phyloP scores from a whole-genome alignment of 148 eudicot genomes.

The Fagopyrum esculentum region DNA sequence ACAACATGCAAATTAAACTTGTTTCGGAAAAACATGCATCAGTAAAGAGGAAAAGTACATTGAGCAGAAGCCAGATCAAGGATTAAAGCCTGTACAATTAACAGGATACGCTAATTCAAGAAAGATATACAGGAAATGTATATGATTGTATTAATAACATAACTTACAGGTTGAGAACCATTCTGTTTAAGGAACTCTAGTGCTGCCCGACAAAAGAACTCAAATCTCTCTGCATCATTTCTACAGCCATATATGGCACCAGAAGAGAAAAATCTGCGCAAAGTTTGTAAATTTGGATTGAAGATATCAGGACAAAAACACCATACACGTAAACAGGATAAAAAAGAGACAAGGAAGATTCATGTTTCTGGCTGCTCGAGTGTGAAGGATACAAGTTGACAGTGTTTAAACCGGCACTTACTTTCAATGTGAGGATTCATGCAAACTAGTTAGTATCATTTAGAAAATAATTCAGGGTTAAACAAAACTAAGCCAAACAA shows the following conservation, averaged over 20 bases:
- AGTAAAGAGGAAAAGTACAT: neutral
- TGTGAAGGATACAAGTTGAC: neutral
- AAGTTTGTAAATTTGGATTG: neutral
- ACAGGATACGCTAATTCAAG: neutral
- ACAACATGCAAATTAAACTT: neutral
- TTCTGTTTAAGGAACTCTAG: conserved; percentile 89
- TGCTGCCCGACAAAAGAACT: conserved; percentile 90
- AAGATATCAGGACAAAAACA: neutral
- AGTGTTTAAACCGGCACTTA: neutral
- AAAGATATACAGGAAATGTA: neutral
- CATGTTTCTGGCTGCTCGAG: neutral
- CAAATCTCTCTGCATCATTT: conserved; percentile 86
- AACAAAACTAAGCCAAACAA: neutral
- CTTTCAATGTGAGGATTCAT: neutral
- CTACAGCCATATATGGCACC: conserved; percentile 71
- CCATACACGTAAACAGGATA: neutral
- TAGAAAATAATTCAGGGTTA: neutral
- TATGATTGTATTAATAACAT: neutral
- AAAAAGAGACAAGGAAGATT: neutral
- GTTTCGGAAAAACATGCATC: neutral
- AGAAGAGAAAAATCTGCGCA: conserved; percentile 49
- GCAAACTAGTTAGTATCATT: neutral
- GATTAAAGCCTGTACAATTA: neutral
- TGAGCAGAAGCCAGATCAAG: neutral
- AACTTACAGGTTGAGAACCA: conserved; percentile 89